Base-by-base conservation (phyloP, 768 basidiomycete genomes). In the Jaapia argillacea region DNA sequence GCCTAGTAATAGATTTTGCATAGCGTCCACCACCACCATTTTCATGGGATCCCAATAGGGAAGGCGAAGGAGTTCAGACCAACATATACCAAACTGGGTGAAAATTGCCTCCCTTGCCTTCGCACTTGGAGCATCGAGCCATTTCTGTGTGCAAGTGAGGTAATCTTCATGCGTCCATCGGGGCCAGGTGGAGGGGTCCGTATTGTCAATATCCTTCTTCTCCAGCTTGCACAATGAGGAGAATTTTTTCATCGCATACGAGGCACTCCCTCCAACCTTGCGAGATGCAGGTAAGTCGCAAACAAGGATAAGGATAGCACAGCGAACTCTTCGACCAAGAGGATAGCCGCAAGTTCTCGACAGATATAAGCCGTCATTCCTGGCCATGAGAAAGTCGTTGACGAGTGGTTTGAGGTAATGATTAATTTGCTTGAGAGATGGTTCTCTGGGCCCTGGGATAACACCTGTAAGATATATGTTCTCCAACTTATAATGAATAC, bases 281-380 rank as follows among this genome's bases (percentile, higher is more conserved):
- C 55, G 45, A 12, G 54, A 51, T 24, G 59, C 60, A 6, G 58
- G 55, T 10, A 67, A 56, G 44, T 68, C 61, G 6, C 44, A 53
- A 16, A 62, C 49, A 4, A 61, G 46, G 12, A 54, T 48, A 20
- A 22, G 40, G 14, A 49, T 47, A 20, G 48, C 45, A 31, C 49
- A 35, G 7, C 46, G 37, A 21, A 43, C 26, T 4, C 42, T 16
- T 3, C 48, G 25, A 5, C 57, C 48, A n/a, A 41, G 18, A 10
- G 48, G 45, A 25, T 45, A 27, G 36, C 27, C n/a, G 4, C 46
- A 42, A 16, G 52, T 56, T 23, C 40, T 31, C 4, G 49, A 44
- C 31, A 51, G 39, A 6, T 36, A 43, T 13, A 55, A 20, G 2
- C 57, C 51, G 4, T 12, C 37, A 3, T 45, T 21, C 57, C 54